Percentiles rank a stretch among this genome's conserved stretches.
Evolutionary conservation across 1,284 basidiomycete species (phyloP).

Genomic region (Porodaedalea pini): DNA sequence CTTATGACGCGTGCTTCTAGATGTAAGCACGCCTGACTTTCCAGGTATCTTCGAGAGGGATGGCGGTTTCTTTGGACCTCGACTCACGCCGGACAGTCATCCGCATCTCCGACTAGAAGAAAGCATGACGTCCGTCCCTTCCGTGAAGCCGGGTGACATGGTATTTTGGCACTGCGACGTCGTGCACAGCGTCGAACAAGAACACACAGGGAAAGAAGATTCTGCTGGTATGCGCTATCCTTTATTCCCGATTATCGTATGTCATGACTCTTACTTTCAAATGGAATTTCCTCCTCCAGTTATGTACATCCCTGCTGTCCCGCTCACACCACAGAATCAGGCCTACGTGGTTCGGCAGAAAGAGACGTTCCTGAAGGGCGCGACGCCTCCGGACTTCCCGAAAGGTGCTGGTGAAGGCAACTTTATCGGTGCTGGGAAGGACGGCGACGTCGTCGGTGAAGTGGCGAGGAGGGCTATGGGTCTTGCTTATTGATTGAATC

Average conservation of each 20-base stretch:
- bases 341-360: constrained; percentile 64
- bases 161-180: constrained; percentile 89
- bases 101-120: constrained; percentile 67
- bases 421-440: constrained; percentile 49
- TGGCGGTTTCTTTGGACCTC: constrained; percentile 50
- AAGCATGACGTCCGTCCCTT: constrained; percentile 74
- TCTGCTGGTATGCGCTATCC: constrained; percentile 52
- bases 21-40: constrained; percentile 53
- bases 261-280: background rate
- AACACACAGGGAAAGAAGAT: constrained; percentile 68
- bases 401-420: constrained; percentile 50
- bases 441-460: constrained; percentile 44
- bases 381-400: constrained; percentile 74
- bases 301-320: constrained; percentile 82
- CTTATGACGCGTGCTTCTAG: too few species aligned
- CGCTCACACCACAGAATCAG: constrained; percentile 61
- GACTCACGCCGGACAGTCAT: constrained; percentile 49
- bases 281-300: constrained; percentile 55
- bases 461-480: constrained; percentile 57
- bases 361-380: constrained; percentile 53
- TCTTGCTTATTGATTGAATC: constrained; percentile 26
- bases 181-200: constrained; percentile 75
- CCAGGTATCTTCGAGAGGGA: constrained; percentile 47
- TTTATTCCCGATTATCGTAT: background rate
- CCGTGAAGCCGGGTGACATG: constrained; percentile 76